These are phyloP conservation scores for Persicaria maculosa DNA, from an alignment of 148 eudicot species.

Conservation along the genomic window DNA sequence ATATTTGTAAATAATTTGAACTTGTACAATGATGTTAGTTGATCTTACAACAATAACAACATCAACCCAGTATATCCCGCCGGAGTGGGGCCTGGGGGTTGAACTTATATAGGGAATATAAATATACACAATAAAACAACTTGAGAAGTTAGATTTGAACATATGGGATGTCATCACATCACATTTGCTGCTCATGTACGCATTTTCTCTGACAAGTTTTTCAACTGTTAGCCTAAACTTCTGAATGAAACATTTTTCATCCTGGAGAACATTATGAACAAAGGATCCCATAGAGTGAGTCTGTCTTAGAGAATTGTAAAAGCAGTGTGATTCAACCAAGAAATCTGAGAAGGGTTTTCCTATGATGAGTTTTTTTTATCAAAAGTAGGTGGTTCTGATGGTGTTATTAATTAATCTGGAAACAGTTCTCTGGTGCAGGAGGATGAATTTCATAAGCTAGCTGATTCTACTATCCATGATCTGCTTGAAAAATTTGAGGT, in stretches of 20 bases:
- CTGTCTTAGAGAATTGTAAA: neutral
- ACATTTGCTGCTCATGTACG: neutral
- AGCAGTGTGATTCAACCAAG: neutral
- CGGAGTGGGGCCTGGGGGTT: too few relatives aligned
- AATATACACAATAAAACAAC: neutral
- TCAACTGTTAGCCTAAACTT: neutral
- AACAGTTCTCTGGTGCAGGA: constrained; percentile 77
- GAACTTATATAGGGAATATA: neutral
- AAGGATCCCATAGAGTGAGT: neutral
- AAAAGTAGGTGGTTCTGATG: neutral
- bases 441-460: constrained; percentile 73
- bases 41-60: too few relatives aligned
- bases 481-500: constrained; percentile 92
- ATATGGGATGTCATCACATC: neutral
- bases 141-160: neutral
- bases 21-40: too few relatives aligned
- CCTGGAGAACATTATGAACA: neutral
- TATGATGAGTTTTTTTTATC: constrained; percentile 2
- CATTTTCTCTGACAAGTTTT: neutral
- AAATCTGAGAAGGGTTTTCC: neutral
- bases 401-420: constrained; percentile 35
- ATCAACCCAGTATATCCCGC: too few relatives aligned
- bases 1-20: neutral
- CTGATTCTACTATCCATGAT: constrained; percentile 79
- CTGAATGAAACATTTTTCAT: neutral